Evolutionary conservation across 345 rosid genomes (phyloP), one percentile per base, ranked within the genome.

Genomic region (Bretschneidera sinensis): DNA sequence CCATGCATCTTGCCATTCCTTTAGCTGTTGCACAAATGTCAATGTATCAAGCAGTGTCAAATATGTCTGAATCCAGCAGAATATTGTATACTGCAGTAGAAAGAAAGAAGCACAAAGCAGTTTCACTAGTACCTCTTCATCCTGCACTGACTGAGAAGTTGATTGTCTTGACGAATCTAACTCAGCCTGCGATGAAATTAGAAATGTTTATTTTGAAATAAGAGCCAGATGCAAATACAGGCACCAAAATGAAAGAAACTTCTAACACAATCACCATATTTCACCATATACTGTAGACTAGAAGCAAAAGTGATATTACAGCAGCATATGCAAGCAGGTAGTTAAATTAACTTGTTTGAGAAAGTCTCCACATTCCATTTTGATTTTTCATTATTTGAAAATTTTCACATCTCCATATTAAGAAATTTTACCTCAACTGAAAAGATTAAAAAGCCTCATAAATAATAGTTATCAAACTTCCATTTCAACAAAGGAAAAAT

Each of bases 1-100:
- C 70, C 74, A 71, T 1, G 84, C 81, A 65, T 83, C 85, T 53
- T 79, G 82, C 88, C 82, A 78, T 17, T 85, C 78, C 53, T 58
- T 62, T 43, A 61, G 47, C 83, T 86, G 77, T 21, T 57, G 60
- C 0, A 17, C 47, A 81, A 53, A 63, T 39, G 34, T 21, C 65
- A 59, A 65, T n/a, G 31, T 21, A 34, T n/a, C 48, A 64, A 59
- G 51, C 60, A 74, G 18, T 17, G 22, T 19, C 20, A 13, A 53
- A 60, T 31, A 51, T 31, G 59, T 14, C 51, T 34, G 15, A 59
- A 22, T 28, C 33, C 21, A 31, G 24, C 21, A 39, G 9, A 17
- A 17, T 48, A 58, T n/a, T 18, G 21, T 52, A 60, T 14, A n/a
- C 20, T n/a, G 15, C 4, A 53, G 53, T 19, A 43, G 1, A 43